phyloP scores from a whole-genome alignment of 305 asterid genomes.

The Euphrasia arctica region DNA sequence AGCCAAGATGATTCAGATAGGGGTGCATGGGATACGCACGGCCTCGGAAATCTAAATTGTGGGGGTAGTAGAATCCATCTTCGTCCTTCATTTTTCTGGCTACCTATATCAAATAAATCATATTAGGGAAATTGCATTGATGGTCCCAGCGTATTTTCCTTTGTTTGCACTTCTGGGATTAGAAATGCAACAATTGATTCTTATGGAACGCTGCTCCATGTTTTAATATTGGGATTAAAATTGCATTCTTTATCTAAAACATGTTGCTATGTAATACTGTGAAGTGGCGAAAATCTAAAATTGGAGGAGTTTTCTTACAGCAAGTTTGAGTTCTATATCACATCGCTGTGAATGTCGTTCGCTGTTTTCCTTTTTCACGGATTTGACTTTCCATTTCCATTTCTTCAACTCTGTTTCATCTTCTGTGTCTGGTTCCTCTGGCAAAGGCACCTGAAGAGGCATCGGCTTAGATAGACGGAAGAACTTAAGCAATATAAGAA shows the following conservation, averaged over 20 bases:
- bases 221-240: not conserved
- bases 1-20: conserved; percentile 91
- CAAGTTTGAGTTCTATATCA: conserved; percentile 91
- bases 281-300: conserved; percentile 18
- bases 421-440: conserved; percentile 80
- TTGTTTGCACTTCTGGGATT: not conserved
- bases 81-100: conserved; percentile 97
- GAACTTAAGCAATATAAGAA: conserved; percentile 17
- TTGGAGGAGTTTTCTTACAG: conserved; percentile 57
- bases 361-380: conserved; percentile 64
- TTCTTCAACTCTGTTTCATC: conserved; percentile 72
- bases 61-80: conserved; percentile 95
- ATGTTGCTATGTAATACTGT: conserved; percentile 13
- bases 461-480: conserved; percentile 21
- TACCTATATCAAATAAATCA: conserved; percentile 53
- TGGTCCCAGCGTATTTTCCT: not conserved
- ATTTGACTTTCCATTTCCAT: conserved; percentile 90
- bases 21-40: conserved; percentile 99
- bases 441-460: conserved; percentile 62
- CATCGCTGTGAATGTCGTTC: conserved; percentile 97
- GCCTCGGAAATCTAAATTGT: conserved; percentile 95
- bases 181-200: not conserved
- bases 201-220: not conserved
- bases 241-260: conserved; percentile 2
- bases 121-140: conserved; percentile 13